Conservation (phyloP, 202 grass and related monocot species). For the Digitaria exilis region DNA sequence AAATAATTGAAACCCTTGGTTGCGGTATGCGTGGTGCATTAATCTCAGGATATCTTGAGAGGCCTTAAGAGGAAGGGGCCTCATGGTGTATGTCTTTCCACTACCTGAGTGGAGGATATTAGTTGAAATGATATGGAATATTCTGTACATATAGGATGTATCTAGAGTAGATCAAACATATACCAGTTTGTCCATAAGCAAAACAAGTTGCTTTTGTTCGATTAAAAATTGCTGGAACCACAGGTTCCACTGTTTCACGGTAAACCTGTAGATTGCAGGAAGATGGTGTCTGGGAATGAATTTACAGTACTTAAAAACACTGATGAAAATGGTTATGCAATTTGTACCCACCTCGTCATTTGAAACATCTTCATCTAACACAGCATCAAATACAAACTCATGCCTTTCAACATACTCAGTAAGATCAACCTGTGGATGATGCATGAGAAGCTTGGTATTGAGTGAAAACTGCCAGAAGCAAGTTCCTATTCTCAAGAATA, state of each 20-base stretch:
- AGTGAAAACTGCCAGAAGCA: slow-evolving; percentile 18
- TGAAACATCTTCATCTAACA: slow-evolving; percentile 95
- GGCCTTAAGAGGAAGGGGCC: no score
- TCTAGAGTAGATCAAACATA: slow-evolving; percentile 10
- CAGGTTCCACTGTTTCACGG: slow-evolving; percentile 90
- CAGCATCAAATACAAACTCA: slow-evolving; percentile 96
- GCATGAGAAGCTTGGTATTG: slow-evolving; percentile 16
- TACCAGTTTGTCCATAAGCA: no score
- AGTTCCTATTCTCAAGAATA: slow-evolving; percentile 4
- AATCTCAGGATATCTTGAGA: no score
- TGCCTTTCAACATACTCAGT: slow-evolving; percentile 99
- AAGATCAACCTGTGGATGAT: slow-evolving; percentile 74
- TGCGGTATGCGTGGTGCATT: no score
- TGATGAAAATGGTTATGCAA: background rate
- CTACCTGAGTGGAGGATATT: slow-evolving; percentile 62
- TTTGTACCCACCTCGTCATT: slow-evolving; percentile 77
- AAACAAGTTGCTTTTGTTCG: no score
- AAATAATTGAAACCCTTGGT: no score
- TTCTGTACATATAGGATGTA: slow-evolving; percentile 32
- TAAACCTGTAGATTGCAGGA: slow-evolving; percentile 75
- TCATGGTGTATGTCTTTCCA: slow-evolving; percentile 68
- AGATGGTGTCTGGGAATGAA: slow-evolving; percentile 16
- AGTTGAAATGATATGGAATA: slow-evolving; percentile 23
- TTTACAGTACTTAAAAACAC: slow-evolving; percentile 16
- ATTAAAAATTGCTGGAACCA: slow-evolving; percentile 60